Base-by-base conservation (phyloP, 2,329 filamentous ascomycete species). In the Alternaria hordeiaustralica region DNA sequence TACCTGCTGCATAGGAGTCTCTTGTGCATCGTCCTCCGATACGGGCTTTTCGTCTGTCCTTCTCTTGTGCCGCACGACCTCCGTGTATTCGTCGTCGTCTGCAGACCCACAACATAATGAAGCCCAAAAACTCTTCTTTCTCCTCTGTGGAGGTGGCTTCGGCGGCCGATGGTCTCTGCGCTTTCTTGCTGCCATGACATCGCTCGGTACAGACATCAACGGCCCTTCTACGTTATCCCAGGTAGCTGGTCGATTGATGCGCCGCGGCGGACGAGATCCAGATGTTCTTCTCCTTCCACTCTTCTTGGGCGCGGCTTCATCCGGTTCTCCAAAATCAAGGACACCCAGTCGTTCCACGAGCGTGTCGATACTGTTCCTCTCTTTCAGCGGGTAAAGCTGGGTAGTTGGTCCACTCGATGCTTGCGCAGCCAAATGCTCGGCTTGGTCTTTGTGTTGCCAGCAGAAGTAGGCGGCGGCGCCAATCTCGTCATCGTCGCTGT, bases 401-500 rank as follows among this genome's bases (percentile, higher is more conserved):
- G 82, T 82, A 45, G 74, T 74, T 28, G 75, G 72, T 15, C 71
- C 69, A 5, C 65, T 60, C 7, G 64, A 62, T n/a, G 63, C 61
- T 23, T 60, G 60, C 13, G 68, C 62, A 75, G 60, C 72, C 13
- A 82, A 61, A 12, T 71, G 76, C 58, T 82, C 77, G 3, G 93
- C 93, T 80, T 99, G 96, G 61, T 96, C 93, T 77, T 92, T 94
- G 83, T 99, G 96, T 79, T 97, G 94, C 91, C 92, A 97, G 84
- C 95, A 98, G 82, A 94, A 97, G 54, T 90, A 87, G n/a, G 81
- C 84, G 5, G 81, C 80, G 61, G 89, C 88, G 33, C 82, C 84
- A 64, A 88, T 86, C 51, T 88, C 85, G 60, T 83, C 81, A 3
- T 87, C 85, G 64, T 88, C 85, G 54, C 72, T 71, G 44, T 77